Percentiles rank a stretch among this genome's conserved stretches.
Evolutionary conservation across 164 flowering plant species (phyloP).

Genomic region (Tetracentron sinense): DNA sequence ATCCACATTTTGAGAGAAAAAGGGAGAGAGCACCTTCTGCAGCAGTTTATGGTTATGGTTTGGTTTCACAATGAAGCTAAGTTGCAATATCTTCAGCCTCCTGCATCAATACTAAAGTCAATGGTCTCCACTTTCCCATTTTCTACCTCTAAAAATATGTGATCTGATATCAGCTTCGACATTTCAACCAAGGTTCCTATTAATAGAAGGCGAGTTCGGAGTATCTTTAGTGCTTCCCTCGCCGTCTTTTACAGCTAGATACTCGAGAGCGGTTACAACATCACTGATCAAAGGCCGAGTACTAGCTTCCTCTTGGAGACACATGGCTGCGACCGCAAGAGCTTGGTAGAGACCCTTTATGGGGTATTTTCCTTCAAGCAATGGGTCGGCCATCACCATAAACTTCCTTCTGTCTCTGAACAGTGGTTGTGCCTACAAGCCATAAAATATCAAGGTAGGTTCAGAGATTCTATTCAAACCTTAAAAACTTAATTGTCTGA

Average conservation of each 20-base stretch:
- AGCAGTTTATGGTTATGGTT: background rate
- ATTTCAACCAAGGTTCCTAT: slow-evolving; percentile 3
- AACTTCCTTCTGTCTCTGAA: slow-evolving; percentile 73
- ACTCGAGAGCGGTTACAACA: slow-evolving; percentile 74
- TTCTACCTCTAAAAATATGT: background rate
- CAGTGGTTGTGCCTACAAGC: slow-evolving; percentile 68
- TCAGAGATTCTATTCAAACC: too few species aligned
- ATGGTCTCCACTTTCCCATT: slow-evolving; percentile 1
- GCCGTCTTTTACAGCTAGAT: slow-evolving; percentile 24
- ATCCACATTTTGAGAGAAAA: too few species aligned
- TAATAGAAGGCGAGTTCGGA: background rate
- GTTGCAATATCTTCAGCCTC: background rate
- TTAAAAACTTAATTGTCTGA: too few species aligned
- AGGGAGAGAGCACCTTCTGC: too few species aligned
- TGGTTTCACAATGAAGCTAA: slow-evolving; percentile 3
- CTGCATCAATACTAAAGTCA: background rate
- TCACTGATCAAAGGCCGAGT: slow-evolving; percentile 74
- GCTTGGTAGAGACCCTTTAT: slow-evolving; percentile 74
- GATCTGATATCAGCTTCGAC: slow-evolving; percentile 3
- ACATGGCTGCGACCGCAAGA: slow-evolving; percentile 89
- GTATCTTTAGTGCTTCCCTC: slow-evolving; percentile 9
- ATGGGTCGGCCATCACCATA: slow-evolving; percentile 70
- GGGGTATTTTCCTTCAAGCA: slow-evolving; percentile 59
- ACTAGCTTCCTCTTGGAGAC: slow-evolving; percentile 80
- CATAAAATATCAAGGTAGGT: background rate